Conservation (phyloP, 2,329 filamentous ascomycete genomes). For the Mycocentrospora acerina region DNA sequence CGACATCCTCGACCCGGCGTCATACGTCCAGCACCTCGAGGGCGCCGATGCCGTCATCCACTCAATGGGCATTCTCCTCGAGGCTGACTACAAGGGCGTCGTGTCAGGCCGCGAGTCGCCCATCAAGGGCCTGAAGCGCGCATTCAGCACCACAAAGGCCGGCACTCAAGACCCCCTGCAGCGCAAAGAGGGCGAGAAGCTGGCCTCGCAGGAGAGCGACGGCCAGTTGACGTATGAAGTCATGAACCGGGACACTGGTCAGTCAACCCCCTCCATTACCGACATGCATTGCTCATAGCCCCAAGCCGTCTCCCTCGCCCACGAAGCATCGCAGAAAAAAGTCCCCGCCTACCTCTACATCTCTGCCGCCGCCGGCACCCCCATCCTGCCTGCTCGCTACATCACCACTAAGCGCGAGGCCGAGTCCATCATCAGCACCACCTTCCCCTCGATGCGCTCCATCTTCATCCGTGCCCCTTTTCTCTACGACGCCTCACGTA, state of each 20-base stretch:
- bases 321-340: slow-evolving; percentile 67
- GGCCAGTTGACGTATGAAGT: slow-evolving; percentile 90
- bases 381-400: slow-evolving; percentile 81
- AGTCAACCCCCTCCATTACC: slow-evolving; percentile 6
- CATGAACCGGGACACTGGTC: slow-evolving; percentile 85
- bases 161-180: slow-evolving; percentile 70
- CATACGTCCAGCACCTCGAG: slow-evolving; percentile 75
- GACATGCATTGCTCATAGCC: not conserved
- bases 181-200: slow-evolving; percentile 56
- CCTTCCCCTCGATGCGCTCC: slow-evolving; percentile 73
- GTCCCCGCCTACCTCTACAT: slow-evolving; percentile 80
- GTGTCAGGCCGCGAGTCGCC: slow-evolving; percentile 80
- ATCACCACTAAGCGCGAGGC: slow-evolving; percentile 91
- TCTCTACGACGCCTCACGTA: slow-evolving; percentile 81
- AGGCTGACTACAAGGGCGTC: slow-evolving; percentile 96
- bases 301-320: slow-evolving; percentile 74
- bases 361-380: slow-evolving; percentile 82
- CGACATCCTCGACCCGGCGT: slow-evolving; percentile 79
- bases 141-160: slow-evolving; percentile 68
- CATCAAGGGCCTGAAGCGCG: slow-evolving; percentile 73
- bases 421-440: slow-evolving; percentile 70
- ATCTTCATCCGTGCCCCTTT: slow-evolving; percentile 86
- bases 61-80: slow-evolving; percentile 91
- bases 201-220: slow-evolving; percentile 66
- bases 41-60: slow-evolving; percentile 86